Conservation (phyloP, 805 yeast genomes). For the Pichia sporocuriosa region DNA sequence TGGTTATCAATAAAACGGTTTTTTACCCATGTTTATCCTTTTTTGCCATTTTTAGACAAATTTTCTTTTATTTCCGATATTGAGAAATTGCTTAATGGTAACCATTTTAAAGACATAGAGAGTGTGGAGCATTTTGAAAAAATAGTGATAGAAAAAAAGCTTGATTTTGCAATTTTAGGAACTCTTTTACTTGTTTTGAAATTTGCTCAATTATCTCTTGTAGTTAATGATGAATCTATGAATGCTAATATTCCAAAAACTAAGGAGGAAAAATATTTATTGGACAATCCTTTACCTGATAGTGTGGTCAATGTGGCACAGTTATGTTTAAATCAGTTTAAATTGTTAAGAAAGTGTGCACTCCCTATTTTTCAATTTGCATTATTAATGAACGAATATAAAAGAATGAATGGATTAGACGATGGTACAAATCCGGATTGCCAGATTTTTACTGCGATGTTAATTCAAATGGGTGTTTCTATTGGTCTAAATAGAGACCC, state of each 20-base stretch:
- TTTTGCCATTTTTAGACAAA: conserved; percentile 42
- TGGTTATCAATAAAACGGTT: conserved; percentile 41
- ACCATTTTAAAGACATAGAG: conserved; percentile 18
- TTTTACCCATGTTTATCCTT: conserved; percentile 40
- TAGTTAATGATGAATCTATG: conserved; percentile 23
- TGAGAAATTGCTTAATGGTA: conserved; percentile 31
- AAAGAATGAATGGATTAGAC: conserved; percentile 42
- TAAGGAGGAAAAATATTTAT: conserved; percentile 29
- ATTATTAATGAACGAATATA: conserved; percentile 44
- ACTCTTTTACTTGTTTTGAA: conserved; percentile 39
- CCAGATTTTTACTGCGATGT: conserved; percentile 47
- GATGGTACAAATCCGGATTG: conserved; percentile 41
- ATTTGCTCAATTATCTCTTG: conserved; percentile 36
- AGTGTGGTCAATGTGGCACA: conserved; percentile 44
- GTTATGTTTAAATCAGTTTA: conserved; percentile 49
- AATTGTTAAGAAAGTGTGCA: conserved; percentile 40
- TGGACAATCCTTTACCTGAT: conserved; percentile 40
- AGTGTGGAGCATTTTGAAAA: conserved; percentile 29
- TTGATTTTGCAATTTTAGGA: conserved; percentile 45
- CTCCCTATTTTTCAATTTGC: conserved; percentile 50
- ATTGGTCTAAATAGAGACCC: conserved; percentile 70
- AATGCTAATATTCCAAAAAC: conserved; percentile 24
- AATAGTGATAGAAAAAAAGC: conserved; percentile 34
- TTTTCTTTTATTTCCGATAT: conserved; percentile 29
- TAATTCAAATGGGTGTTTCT: conserved; percentile 60